Evolutionary conservation across 202 grass and related monocot species (phyloP), one percentile per base, ranked within the genome.

Genomic region (Bolboschoenoplectus hybrid): DNA sequence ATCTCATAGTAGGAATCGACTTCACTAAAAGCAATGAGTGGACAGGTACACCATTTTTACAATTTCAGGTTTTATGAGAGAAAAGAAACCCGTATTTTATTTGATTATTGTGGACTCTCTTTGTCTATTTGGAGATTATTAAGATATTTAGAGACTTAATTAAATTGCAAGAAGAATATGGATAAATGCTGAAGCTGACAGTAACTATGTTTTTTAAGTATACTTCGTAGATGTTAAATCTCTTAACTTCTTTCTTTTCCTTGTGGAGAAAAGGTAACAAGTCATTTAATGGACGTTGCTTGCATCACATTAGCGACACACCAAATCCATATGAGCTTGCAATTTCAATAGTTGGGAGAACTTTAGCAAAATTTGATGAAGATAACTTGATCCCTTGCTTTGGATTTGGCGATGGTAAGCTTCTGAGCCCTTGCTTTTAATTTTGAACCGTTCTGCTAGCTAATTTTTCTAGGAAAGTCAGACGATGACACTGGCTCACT

Each of bases 11-110:
- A n/a, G 87, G 87, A 44, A 85, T 89, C 39, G 87, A 89, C 79
- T 89, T 89, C 63, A 89, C 87, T 19, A 89, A 89, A 73, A 89
- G 87, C 82, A 89, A 89, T 74, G 87, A 89, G 38, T 89, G 87
- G 87, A 85, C 83, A 85, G 87, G 82, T 89, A 86, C 51, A 14
- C 1, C 7, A 34, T 85, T 35, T 60, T 12, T 75, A 47, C 9
- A 16, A 72, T 52, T 53, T 76, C 5, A 55, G 20, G 47, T 53
- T 8, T 53, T 53, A 36, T 55, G 19, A 36, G 20, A 7, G 26
- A 53, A 35, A 16, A 16, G 14, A 51, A 16, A 26, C n/a, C 12
- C 2, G 17, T 7, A 35, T 34, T 34, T 35, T 75, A 52, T 20
- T 53, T 52, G 0, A 53, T 55, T 36, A 52, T 3, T 55, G 9